phyloP scores from a whole-genome alignment of 257 asterid genomes.

The Plantago ovata region DNA sequence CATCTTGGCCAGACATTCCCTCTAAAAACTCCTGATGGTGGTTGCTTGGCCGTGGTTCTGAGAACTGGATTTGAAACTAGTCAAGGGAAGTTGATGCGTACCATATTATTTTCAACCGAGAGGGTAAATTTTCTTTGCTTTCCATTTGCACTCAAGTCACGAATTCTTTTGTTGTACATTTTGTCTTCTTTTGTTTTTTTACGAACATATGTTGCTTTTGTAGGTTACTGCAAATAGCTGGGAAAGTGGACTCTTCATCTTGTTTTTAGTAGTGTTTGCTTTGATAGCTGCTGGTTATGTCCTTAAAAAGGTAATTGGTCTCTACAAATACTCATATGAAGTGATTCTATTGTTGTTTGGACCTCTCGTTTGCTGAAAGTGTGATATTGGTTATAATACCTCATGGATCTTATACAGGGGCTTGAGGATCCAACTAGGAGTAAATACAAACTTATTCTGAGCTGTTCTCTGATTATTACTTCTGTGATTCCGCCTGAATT shows the following conservation, averaged over 20 bases:
- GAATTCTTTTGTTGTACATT: background rate
- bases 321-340: constrained; percentile 1
- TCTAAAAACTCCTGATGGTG: constrained; percentile 95
- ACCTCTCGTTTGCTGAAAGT: constrained; percentile 7
- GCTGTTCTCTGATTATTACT: constrained; percentile 93
- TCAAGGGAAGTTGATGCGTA: constrained; percentile 98
- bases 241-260: constrained; percentile 95
- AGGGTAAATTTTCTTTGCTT: constrained; percentile 51
- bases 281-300: constrained; percentile 97
- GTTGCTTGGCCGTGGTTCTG: constrained; percentile 93
- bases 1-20: constrained; percentile 59
- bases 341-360: constrained; percentile 9
- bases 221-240: constrained; percentile 99
- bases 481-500: constrained; percentile 98
- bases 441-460: constrained; percentile 88
- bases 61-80: constrained; percentile 99
- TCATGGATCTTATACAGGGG: constrained; percentile 51
- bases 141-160: constrained; percentile 21
- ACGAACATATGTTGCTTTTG: constrained; percentile 2
- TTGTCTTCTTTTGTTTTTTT: constrained; percentile 8
- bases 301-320: constrained; percentile 67
- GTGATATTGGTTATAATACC: constrained; percentile 13
- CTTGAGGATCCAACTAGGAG: constrained; percentile 99
- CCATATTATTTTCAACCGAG: constrained; percentile 96
- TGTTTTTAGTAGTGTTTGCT: constrained; percentile 91